Evolutionary conservation across 1,284 basidiomycete genomes (phyloP), one percentile per base, ranked within the genome.

Genomic region (Phaffia rhodozyma): DNA sequence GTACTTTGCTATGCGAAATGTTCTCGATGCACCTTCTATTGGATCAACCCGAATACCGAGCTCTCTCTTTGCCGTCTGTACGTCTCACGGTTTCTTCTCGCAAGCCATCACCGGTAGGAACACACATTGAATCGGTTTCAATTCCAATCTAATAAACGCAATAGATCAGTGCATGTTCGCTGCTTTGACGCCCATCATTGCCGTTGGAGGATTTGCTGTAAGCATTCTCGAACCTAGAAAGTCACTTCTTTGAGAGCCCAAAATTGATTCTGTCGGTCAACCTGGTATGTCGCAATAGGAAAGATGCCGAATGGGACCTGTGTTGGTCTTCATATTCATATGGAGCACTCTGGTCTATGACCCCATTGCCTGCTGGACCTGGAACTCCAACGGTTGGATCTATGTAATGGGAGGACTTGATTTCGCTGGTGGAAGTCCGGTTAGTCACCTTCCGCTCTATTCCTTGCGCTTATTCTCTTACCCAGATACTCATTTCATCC

Each of bases 301-400:
- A 75, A 90, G 91, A 61, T 85, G 85, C 21, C 85, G 86, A 21
- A 81, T 97, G 11, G 91, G 89, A 0, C 94, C 93, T 1, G 77
- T 91, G 66, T 79, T 94, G 58, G 82, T 93, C 66, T 97, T 96
- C 76, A 82, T 88, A 68, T 97, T 97, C 75, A 73, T 85, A 66
- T 98, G 94, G 92, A 80, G 86, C 16, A 97, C 93, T 3, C 76
- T 97, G 67, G 92, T 96, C 43, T 97, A 97, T 77, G 87, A 91
- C 72, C 89, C 90, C 9, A 87, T 93, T 27, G 71, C 90, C 0
- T 88, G 85, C 78, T 94, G 92, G 92, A 91, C 91, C 0, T 97
- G 93, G 91, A 92, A 90, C 75, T 67, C 83, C 53, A 83, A 85
- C 64, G 93, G 93, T 29, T 97, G 93, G 93, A 84, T 84, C 1